phyloP scores from a whole-genome alignment of 139 green algal genomes.

The Chlorella sp. region DNA sequence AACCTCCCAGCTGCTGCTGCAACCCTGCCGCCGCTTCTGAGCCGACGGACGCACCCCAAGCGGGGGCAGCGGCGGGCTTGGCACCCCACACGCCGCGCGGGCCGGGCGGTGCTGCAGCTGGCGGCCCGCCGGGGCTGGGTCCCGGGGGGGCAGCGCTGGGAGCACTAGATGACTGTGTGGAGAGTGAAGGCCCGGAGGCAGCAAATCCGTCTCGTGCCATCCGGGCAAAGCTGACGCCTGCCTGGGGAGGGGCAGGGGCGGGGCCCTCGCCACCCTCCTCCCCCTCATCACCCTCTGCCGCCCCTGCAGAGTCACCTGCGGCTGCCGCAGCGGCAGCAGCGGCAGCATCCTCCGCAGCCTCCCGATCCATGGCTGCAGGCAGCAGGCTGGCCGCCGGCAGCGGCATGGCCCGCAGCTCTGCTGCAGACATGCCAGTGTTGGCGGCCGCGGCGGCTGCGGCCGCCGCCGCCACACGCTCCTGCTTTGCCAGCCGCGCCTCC shows the following conservation, averaged over 20 bases:
- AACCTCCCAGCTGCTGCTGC: neutral
- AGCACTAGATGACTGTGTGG: neutral
- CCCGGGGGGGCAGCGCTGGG: neutral
- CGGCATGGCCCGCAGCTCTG: conserved; percentile 62
- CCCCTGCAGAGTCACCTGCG: neutral
- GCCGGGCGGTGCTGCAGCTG: neutral
- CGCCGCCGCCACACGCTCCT: conserved; percentile 14
- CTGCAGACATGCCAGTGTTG: conserved; percentile 34
- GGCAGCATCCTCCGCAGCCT: neutral
- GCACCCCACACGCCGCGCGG: conserved; percentile 22
- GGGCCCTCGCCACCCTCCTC: neutral
- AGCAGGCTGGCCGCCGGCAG: conserved; percentile 24
- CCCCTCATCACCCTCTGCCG: neutral
- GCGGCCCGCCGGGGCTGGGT: neutral
- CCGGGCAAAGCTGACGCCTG: conserved; percentile 71
- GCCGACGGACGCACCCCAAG: neutral
- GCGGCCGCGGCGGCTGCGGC: conserved; percentile 11
- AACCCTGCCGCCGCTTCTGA: neutral
- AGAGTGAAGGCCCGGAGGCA: conserved; percentile 69
- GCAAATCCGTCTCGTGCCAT: conserved; percentile 80
- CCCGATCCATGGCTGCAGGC: neutral
- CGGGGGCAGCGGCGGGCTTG: neutral
- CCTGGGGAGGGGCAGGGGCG: neutral
- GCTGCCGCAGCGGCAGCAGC: neutral
- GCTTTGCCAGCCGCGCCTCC: neutral